A percentile compares a stretch with the other conserved stretches of the same genome.
These are phyloP conservation scores for Deuterostichococcus epilithicus DNA, from an alignment of 139 green algal species.

Conservation along the genomic window DNA sequence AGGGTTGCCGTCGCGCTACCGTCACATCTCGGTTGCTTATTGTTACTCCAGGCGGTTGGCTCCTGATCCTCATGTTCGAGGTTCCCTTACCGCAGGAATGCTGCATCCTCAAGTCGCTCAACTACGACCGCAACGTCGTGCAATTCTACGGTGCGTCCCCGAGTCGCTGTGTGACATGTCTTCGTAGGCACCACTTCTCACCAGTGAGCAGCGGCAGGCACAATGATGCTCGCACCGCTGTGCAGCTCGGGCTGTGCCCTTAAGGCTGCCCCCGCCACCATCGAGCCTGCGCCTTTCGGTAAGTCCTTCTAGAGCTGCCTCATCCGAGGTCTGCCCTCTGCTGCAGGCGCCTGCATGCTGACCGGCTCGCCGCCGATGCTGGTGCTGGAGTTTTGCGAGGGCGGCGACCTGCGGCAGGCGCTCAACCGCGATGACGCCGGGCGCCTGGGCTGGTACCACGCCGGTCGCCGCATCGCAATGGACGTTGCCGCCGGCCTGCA, in stretches of 20 bases:
- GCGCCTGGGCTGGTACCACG: background rate
- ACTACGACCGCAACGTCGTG: conserved; percentile 8
- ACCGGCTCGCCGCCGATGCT: too few relatives aligned
- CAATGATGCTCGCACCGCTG: background rate
- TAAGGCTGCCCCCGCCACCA: background rate
- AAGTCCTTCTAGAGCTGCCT: background rate
- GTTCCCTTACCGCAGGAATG: too few relatives aligned
- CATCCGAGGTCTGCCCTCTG: background rate
- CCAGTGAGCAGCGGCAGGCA: too few relatives aligned
- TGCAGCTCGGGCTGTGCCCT: background rate
- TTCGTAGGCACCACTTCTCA: too few relatives aligned
- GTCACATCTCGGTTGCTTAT: background rate
- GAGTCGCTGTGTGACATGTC: too few relatives aligned
- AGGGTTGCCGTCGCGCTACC: background rate
- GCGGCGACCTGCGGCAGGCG: background rate
- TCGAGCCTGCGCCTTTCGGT: background rate
- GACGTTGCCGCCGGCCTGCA: background rate
- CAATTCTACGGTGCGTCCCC: conserved; percentile 20
- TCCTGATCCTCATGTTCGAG: too few relatives aligned
- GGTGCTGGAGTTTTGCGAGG: background rate
- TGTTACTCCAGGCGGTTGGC: too few relatives aligned
- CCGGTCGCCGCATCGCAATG: background rate
- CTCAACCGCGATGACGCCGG: background rate
- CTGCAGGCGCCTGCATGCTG: background rate
- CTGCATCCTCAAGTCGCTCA: conserved; percentile 1